phyloP scores from a whole-genome alignment of 768 basidiomycete genomes.

The Lyophyllum decastes region DNA sequence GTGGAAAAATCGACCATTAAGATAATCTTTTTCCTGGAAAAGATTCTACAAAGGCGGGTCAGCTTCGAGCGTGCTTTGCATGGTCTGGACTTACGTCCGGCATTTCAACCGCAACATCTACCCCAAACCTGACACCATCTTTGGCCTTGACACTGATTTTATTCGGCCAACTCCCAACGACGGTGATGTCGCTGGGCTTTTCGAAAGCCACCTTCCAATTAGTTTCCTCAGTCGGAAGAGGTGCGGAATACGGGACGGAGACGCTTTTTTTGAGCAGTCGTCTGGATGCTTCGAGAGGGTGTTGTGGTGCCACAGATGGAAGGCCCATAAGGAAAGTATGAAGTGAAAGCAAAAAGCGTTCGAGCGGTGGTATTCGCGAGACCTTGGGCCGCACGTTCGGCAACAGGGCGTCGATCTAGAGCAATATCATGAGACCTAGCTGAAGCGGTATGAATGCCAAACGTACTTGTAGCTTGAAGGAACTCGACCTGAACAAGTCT shows the following conservation, averaged over 20 bases:
- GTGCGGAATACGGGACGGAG: slow-evolving; percentile 68
- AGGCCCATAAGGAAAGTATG: slow-evolving; percentile 66
- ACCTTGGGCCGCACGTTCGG: slow-evolving; percentile 74
- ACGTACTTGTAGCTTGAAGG: slow-evolving; percentile 82
- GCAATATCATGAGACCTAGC: slow-evolving; percentile 2
- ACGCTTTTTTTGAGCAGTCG: slow-evolving; percentile 54
- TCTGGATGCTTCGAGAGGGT: slow-evolving; percentile 68
- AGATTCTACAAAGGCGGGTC: slow-evolving; percentile 46
- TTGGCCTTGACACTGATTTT: slow-evolving; percentile 72
- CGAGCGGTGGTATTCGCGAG: slow-evolving; percentile 56
- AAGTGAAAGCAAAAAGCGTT: slow-evolving; percentile 67
- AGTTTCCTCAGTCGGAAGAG: slow-evolving; percentile 72
- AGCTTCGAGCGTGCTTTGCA: slow-evolving; percentile 6
- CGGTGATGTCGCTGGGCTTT: slow-evolving; percentile 69
- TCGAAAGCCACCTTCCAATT: slow-evolving; percentile 91
- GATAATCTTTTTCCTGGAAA: slow-evolving; percentile 96
- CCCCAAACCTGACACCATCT: slow-evolving; percentile 62
- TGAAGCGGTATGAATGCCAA: background rate
- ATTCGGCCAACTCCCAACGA: slow-evolving; percentile 89
- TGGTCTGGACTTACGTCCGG: slow-evolving; percentile 57
- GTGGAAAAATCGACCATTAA: slow-evolving; percentile 87
- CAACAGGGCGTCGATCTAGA: slow-evolving; percentile 77
- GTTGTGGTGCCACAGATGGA: slow-evolving; percentile 54
- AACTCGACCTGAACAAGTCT: slow-evolving; percentile 73
- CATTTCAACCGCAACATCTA: slow-evolving; percentile 89